A percentile compares a stretch with the other conserved stretches of the same genome.
These are phyloP conservation scores for Starmera caribaea DNA, from an alignment of 805 yeast species.

Conservation along the genomic window DNA sequence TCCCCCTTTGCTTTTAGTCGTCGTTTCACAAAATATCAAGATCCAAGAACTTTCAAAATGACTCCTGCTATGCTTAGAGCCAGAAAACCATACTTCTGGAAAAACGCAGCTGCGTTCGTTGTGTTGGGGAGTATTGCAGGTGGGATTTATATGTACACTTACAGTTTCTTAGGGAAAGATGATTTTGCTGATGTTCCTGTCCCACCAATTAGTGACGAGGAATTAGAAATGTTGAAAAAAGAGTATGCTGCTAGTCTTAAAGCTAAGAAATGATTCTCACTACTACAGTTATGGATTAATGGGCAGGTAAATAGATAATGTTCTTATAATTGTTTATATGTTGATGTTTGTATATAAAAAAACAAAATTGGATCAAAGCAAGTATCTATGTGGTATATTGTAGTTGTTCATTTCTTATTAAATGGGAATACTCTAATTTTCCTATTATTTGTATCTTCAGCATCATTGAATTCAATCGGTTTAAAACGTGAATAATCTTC, in stretches of 20 bases:
- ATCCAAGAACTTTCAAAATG: conserved; percentile 71
- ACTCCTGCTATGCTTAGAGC: conserved; percentile 92
- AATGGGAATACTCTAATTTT: no score
- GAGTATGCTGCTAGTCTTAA: conserved; percentile 49
- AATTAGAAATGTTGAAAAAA: conserved; percentile 58
- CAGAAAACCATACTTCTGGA: conserved; percentile 76
- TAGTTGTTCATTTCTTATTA: no score
- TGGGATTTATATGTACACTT: conserved; percentile 58
- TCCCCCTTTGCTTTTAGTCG: no score
- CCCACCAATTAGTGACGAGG: conserved; percentile 81
- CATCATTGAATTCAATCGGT: not conserved
- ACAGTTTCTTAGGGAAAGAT: conserved; percentile 57
- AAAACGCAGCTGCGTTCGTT: conserved; percentile 56
- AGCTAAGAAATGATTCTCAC: not conserved
- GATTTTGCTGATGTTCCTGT: conserved; percentile 89
- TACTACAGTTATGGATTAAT: no score
- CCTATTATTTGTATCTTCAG: no score
- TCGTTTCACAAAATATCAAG: conserved; percentile 34
- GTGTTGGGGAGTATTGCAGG: conserved; percentile 54
- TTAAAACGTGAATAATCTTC: conserved; percentile 1
- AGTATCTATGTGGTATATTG: no score
- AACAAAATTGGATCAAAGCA: no score
- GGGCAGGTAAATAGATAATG: no score
- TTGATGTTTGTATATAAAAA: no score
- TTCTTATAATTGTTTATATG: no score